Evolutionary conservation across 768 basidiomycete genomes (phyloP).

Genomic region (Suillus bovinus): DNA sequence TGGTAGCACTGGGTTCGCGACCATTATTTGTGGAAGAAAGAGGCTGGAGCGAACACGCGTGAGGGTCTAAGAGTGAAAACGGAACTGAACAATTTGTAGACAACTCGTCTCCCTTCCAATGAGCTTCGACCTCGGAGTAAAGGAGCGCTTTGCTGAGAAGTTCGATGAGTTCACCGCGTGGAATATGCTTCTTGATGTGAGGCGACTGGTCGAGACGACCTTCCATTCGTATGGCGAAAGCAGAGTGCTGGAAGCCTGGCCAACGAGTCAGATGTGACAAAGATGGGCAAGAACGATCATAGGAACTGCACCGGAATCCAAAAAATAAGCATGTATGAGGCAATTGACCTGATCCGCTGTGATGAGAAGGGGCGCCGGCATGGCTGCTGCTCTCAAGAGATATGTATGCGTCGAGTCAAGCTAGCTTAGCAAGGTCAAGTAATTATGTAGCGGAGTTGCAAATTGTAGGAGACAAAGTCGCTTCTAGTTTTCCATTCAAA

Average conservation of each 20-base stretch:
- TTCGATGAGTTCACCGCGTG: slow-evolving; percentile 79
- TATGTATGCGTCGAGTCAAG: not conserved
- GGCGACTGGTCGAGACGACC: slow-evolving; percentile 69
- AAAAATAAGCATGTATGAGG: slow-evolving; percentile 80
- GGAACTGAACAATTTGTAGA: slow-evolving; percentile 64
- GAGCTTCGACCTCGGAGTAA: slow-evolving; percentile 81
- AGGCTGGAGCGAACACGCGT: slow-evolving; percentile 63
- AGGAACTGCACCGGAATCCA: slow-evolving; percentile 66
- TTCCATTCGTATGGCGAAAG: slow-evolving; percentile 79
- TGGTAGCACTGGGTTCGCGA: slow-evolving; percentile 14
- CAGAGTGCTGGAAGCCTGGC: slow-evolving; percentile 77
- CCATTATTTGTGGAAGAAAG: slow-evolving; percentile 20
- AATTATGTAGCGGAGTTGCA: slow-evolving; percentile 2
- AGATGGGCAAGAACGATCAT: not conserved
- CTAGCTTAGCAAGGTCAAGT: not conserved
- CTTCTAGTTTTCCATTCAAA: not conserved
- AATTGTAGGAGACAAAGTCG: not conserved
- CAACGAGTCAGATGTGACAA: slow-evolving; percentile 13
- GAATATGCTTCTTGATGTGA: slow-evolving; percentile 70
- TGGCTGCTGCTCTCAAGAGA: slow-evolving; percentile 12
- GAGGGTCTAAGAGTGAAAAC: slow-evolving; percentile 76
- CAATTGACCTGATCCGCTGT: slow-evolving; percentile 85
- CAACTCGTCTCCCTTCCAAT: slow-evolving; percentile 68
- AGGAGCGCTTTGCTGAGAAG: slow-evolving; percentile 79
- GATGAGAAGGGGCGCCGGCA: slow-evolving; percentile 56